These are phyloP conservation scores for Apiospora pterosperma DNA, from an alignment of 2,329 filamentous ascomycete species.

Conservation along the genomic window DNA sequence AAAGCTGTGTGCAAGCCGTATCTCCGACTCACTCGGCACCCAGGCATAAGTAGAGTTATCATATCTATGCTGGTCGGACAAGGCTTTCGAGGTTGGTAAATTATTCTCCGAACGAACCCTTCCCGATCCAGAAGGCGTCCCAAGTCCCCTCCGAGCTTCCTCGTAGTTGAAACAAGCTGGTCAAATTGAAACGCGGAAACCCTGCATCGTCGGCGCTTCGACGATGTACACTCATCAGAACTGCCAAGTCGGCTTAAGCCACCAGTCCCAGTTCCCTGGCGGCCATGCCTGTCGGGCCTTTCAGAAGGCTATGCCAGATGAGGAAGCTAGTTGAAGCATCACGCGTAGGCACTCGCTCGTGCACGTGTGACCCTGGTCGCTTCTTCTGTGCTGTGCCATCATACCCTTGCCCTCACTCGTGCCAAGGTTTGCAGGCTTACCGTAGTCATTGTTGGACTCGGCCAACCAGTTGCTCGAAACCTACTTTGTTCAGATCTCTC, in stretches of 20 bases:
- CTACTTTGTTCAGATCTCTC: conserved; percentile 25
- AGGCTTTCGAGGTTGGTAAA: background rate
- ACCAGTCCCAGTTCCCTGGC: background rate
- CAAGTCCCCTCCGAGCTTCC: background rate
- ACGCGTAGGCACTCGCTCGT: background rate
- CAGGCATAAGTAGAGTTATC: background rate
- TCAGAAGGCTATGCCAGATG: background rate
- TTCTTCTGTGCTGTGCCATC: background rate
- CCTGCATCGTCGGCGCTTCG: conserved; percentile 1
- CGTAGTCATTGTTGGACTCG: background rate
- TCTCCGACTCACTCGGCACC: background rate
- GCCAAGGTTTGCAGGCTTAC: background rate
- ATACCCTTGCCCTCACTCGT: background rate
- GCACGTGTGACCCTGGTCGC: background rate
- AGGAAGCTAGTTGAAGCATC: background rate
- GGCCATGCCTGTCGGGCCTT: background rate
- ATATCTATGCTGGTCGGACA: background rate
- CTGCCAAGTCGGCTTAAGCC: background rate
- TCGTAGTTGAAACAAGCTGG: background rate
- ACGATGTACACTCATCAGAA: background rate
- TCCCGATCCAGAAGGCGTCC: conserved; percentile 5
- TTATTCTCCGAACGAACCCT: conserved; percentile 9
- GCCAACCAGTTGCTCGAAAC: background rate
- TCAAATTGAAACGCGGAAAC: background rate
- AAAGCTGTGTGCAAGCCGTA: background rate